These are phyloP conservation scores for Nissolia schottii DNA, from an alignment of 306 rosid species.

Conservation along the genomic window DNA sequence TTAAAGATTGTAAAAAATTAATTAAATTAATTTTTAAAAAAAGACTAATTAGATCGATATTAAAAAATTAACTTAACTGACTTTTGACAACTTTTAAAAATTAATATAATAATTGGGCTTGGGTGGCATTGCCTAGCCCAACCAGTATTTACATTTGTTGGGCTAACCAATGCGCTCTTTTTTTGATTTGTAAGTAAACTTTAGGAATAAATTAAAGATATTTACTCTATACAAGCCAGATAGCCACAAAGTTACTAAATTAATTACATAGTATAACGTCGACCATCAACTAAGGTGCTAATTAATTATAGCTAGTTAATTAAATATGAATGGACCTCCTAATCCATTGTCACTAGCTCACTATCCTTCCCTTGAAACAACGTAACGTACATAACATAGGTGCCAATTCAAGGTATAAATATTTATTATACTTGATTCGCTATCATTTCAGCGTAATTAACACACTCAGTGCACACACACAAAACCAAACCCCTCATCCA, in stretches of 20 bases:
- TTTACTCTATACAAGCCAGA: background rate
- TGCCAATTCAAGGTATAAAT: background rate
- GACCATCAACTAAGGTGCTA: background rate
- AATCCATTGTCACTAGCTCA: constrained; percentile 14
- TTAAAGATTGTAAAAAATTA: too few relatives aligned
- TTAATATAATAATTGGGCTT: too few relatives aligned
- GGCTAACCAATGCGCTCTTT: too few relatives aligned
- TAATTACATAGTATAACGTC: background rate
- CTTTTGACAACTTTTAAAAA: too few relatives aligned
- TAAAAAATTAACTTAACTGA: too few relatives aligned
- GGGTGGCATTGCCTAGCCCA: too few relatives aligned
- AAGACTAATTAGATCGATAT: too few relatives aligned
- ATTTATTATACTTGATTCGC: constrained; percentile 3
- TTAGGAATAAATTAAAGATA: too few relatives aligned
- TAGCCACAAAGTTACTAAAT: background rate
- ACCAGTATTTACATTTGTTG: too few relatives aligned
- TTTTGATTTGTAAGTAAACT: too few relatives aligned
- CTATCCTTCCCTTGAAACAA: background rate
- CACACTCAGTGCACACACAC: constrained; percentile 28
- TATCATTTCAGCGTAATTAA: constrained; percentile 46
- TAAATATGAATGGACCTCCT: background rate
- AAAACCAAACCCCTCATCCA: constrained; percentile 42
- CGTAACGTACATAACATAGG: constrained; percentile 20
- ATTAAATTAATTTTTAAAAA: too few relatives aligned
- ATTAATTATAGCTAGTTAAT: background rate